Conservation (phyloP, 2,329 filamentous ascomycete species). For the Aspergillus nomiae region DNA sequence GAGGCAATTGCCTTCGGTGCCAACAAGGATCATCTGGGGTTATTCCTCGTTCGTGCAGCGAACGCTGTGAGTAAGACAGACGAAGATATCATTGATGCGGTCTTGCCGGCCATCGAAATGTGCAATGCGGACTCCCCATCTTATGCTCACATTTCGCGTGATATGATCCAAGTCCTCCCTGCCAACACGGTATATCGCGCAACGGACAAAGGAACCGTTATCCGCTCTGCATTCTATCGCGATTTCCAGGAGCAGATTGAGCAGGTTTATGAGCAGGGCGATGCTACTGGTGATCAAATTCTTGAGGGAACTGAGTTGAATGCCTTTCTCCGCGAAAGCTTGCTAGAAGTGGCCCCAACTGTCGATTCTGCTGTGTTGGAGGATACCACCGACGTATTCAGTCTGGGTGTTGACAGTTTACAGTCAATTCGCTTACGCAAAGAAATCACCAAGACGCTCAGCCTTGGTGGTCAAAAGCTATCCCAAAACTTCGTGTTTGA, state of each 20-base stretch:
- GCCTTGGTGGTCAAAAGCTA: constrained; percentile 16
- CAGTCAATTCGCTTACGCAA: constrained; percentile 24
- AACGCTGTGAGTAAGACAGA: constrained; percentile 44
- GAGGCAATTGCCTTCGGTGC: constrained; percentile 63
- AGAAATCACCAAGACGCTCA: constrained; percentile 17
- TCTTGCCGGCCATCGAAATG: constrained; percentile 53
- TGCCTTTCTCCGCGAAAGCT: constrained; percentile 26
- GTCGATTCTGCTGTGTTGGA: constrained; percentile 13
- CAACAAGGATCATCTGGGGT: constrained; percentile 54
- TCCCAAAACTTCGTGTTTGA: constrained; percentile 26
- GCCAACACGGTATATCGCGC: constrained; percentile 19
- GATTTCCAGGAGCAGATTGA: constrained; percentile 22
- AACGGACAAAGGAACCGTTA: constrained; percentile 29
- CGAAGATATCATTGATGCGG: constrained; percentile 49
- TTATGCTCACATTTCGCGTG: constrained; percentile 25
- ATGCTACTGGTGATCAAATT: constrained; percentile 14
- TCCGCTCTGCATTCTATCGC: constrained; percentile 26
- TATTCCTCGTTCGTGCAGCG: constrained; percentile 55
- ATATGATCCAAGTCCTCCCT: constrained; percentile 25
- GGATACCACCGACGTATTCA: constrained; percentile 22
- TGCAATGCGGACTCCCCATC: constrained; percentile 55
- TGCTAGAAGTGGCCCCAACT: constrained; percentile 38
- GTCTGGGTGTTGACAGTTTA: constrained; percentile 25
- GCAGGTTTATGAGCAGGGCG: constrained; percentile 20
- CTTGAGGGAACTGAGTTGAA: constrained; percentile 18